Base-by-base conservation (phyloP, 2,329 filamentous ascomycete genomes). In the Aspergillus fumigatus region DNA sequence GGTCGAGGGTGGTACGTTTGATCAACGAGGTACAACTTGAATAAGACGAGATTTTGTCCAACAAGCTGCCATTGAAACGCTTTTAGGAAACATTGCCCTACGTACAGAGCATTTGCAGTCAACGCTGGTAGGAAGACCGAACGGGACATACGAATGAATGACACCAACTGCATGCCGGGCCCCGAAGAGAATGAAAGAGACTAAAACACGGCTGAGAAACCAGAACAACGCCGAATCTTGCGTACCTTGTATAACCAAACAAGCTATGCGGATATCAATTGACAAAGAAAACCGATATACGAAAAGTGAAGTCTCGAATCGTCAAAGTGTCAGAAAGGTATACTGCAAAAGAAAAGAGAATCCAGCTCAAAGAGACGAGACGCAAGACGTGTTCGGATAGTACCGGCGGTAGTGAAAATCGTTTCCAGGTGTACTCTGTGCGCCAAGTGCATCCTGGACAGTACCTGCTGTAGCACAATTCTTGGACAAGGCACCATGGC, bases 181-280 rank as follows among this genome's bases (percentile, higher is more conserved):
- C 21, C n/a, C 4, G 40, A 7, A 35, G 29, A 14, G 29, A 11
- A 11, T 35, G 19, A 47, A 47, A 6, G 43, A 47, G 19, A 25
- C 11, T 47, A 21, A 41, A 47, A 43, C 27, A 52, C 10, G 41
- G 21, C 14, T 45, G 40, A 41, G 35, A 58, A 55, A 23, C 29
- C 48, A 29, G n/a, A 45, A 32, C 52, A 51, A 56, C 54, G 50
- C 50, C 54, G 14, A 23, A 10, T 52, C 45, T 49, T 49, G 50
- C 50, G 43, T 23, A 7, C 29, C 50, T 51, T 32, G 25, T 29
- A 50, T 48, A 10, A 32, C 43, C 43, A 47, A 47, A 47, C 17
- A 51, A 52, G 43, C 35, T 21, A 40, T 56, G 43, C 54, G 54
- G 54, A 56, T 56, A 56, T 56, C 54, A 56, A 56, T 45, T 8